Evolutionary conservation across 164 flowering plant species (phyloP).

Genomic region (Tetrastigma voinierianum): DNA sequence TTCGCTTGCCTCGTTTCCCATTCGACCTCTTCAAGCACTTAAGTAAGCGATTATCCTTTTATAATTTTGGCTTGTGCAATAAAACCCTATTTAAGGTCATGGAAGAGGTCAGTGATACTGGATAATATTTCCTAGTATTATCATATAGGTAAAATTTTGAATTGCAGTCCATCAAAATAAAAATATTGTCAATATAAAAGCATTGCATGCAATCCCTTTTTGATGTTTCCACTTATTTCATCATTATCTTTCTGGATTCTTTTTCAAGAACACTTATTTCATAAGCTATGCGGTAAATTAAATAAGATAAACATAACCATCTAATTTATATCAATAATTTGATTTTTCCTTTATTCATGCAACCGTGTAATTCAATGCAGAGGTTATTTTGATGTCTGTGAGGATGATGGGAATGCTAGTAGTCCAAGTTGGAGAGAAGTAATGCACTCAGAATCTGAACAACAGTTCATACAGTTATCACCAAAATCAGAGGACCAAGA

Average conservation of each 20-base stretch:
- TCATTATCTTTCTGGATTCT: not conserved
- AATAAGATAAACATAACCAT: not conserved
- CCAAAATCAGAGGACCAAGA: slow-evolving; percentile 31
- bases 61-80: not conserved
- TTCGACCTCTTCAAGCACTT: slow-evolving; percentile 84
- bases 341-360: not conserved
- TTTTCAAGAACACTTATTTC: not conserved
- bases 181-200: not conserved
- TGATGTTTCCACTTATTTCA: not conserved
- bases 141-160: not conserved
- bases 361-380: slow-evolving; percentile 30
- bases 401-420: slow-evolving; percentile 52
- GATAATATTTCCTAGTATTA: not conserved
- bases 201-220: not conserved
- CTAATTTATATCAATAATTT: not conserved
- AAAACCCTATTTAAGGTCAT: not conserved
- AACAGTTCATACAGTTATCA: slow-evolving; percentile 22
- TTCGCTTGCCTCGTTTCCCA: slow-evolving; percentile 83
- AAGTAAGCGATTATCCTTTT: slow-evolving; percentile 48
- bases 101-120: not conserved
- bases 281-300: not conserved
- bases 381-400: slow-evolving; percentile 75
- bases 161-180: not conserved
- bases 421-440: slow-evolving; percentile 44
- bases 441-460: slow-evolving; percentile 32